Base-by-base conservation (phyloP, 768 basidiomycete species). In the Naematelia encephala region DNA sequence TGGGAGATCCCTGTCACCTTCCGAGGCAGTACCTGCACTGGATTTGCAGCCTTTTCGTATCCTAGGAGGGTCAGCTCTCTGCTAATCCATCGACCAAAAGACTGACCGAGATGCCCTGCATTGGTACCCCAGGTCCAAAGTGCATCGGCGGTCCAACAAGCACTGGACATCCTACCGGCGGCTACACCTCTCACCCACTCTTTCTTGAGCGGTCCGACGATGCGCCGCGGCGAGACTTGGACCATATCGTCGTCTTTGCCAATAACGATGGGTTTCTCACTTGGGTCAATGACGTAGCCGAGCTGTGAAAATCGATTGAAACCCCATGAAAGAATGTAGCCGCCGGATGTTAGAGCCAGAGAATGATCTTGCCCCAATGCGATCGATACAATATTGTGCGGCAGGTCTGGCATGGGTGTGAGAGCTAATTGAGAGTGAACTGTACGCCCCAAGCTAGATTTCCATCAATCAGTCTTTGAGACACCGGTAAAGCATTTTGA, bases 291-390 rank as follows among this genome's bases (percentile, higher is more conserved):
- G 2, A 84, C 78, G 66, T 96, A 96, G 11, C 94, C 93, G 3
- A 96, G 82, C 70, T 97, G 93, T 3, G 84, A 80, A 74, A 92
- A 94, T 13, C 91, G 84, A 65, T 93, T 93, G 23, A 90, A 77
- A 13, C 91, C 96, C 90, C 92, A 98, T 22, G 86, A 91, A 39
- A 87, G 83, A 2, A 97, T 84, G 69, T 92, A 90, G 3, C 94
- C 92, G 0, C 82, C 73, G 23, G 80, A 83, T 0, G 91, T 93
- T 26, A 98, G 79, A 1, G 85, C 88, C 26, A 98, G 83, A 0
- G 93, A 93, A 72, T 98, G 96, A 68, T 99, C 96, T 74, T 94
- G 94, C 11, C 90, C 93, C 5, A 92, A 80, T 0, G 91, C 90
- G 23, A 97, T 83, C 13, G 84, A 80, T 4, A 81, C 78, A 27